phyloP scores from a whole-genome alignment of 1,284 basidiomycete species.

The Cryptococcus wingfieldii region DNA sequence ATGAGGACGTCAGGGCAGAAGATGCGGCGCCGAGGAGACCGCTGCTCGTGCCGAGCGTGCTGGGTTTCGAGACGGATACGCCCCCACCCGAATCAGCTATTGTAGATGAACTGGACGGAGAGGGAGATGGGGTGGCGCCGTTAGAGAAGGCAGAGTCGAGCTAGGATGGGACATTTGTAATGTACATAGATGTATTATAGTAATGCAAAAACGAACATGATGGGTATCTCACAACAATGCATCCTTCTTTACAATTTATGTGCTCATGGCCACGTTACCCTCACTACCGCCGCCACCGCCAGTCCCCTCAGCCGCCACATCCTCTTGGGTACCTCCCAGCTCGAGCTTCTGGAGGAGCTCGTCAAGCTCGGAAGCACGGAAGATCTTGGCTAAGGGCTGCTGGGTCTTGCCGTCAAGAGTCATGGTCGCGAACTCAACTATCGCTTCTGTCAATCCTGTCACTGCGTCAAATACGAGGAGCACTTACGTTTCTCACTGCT shows the following conservation, averaged over 20 bases:
- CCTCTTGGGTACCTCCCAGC: conserved; percentile 79
- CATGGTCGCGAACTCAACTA: conserved; percentile 94
- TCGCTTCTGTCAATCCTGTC: neutral
- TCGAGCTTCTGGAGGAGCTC: conserved; percentile 76
- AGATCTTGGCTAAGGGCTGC: conserved; percentile 86
- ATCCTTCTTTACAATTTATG: conserved; percentile 14
- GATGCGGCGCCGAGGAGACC: neutral
- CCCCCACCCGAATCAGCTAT: conserved; percentile 22
- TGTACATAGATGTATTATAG: conserved; percentile 1
- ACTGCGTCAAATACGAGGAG: neutral
- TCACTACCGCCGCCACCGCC: conserved; percentile 46
- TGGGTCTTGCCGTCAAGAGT: conserved; percentile 74
- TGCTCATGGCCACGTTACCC: conserved; percentile 45
- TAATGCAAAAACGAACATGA: neutral
- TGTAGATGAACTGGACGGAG: conserved; percentile 17
- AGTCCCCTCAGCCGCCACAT: conserved; percentile 48
- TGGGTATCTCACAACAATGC: neutral
- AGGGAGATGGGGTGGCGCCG: neutral
- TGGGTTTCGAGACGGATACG: conserved; percentile 18
- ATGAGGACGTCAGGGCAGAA: neutral
- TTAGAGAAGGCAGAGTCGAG: neutral
- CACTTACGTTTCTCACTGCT: conserved; percentile 87
- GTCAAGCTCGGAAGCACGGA: conserved; percentile 86
- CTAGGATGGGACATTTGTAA: neutral
- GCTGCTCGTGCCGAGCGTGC: conserved; percentile 4